Evolutionary conservation across 257 asterid species (phyloP).

Genomic region (Solanum ossicruentum): DNA sequence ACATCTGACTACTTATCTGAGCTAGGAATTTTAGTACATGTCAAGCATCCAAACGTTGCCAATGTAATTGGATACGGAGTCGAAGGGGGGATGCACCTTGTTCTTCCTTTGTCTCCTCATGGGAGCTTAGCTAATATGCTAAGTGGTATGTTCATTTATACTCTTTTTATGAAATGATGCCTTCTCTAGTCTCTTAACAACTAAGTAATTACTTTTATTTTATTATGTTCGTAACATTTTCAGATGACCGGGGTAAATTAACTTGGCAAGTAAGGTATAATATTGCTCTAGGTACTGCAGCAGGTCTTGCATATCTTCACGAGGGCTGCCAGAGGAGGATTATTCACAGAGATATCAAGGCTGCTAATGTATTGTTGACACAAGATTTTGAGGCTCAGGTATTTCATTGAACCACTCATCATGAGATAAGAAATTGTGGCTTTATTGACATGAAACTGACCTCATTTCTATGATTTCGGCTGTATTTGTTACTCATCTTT

Average conservation of each 20-base stretch:
- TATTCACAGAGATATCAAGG: conserved; percentile 86
- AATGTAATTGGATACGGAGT: conserved; percentile 88
- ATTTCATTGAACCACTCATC: background rate
- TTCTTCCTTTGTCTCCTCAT: conserved; percentile 88
- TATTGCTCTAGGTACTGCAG: conserved; percentile 70
- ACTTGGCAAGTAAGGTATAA: conserved; percentile 50
- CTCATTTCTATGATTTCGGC: background rate
- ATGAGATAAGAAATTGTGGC: background rate
- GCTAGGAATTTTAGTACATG: conserved; percentile 94
- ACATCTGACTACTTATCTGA: conserved; percentile 81
- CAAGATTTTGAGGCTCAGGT: conserved; percentile 85
- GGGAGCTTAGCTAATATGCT: conserved; percentile 82
- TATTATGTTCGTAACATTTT: background rate
- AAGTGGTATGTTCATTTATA: conserved; percentile 24
- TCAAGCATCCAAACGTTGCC: conserved; percentile 79
- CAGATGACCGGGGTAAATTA: conserved; percentile 48
- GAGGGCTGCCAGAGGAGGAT: conserved; percentile 94
- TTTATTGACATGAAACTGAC: background rate
- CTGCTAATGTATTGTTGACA: conserved; percentile 82
- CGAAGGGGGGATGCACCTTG: conserved; percentile 98
- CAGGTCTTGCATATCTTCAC: conserved; percentile 83
- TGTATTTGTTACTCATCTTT: conserved; percentile 4
- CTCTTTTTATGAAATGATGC: background rate
- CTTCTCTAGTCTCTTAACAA: background rate
- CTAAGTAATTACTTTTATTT: background rate